Evolutionary conservation across 495 filamentous ascomycete genomes (phyloP).

Genomic region (Neurospora sp.): DNA sequence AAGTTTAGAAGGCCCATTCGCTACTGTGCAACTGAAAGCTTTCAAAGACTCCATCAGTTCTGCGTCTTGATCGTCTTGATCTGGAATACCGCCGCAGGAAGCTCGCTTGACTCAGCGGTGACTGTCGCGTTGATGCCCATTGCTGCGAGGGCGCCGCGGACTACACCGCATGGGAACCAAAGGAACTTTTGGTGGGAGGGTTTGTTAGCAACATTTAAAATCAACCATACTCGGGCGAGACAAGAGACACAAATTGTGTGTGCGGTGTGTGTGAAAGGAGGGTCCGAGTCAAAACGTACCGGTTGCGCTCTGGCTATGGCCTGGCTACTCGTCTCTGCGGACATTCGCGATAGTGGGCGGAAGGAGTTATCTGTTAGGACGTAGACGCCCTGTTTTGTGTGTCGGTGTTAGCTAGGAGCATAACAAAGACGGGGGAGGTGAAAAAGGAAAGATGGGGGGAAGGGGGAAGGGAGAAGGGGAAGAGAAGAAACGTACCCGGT

Average conservation of each 20-base stretch:
- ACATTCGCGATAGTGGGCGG: slow-evolving; percentile 81
- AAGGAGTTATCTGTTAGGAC: slow-evolving; percentile 93
- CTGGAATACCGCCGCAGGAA: slow-evolving; percentile 88
- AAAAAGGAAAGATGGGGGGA: background rate
- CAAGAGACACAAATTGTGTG: background rate
- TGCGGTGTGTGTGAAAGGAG: background rate
- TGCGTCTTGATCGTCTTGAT: slow-evolving; percentile 66
- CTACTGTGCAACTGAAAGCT: background rate
- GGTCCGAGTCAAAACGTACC: slow-evolving; percentile 39
- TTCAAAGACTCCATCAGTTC: background rate
- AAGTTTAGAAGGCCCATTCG: background rate
- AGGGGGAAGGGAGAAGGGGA: background rate
- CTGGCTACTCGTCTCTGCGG: slow-evolving; percentile 59
- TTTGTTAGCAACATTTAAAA: background rate
- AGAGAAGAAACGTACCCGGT: slow-evolving; percentile 50
- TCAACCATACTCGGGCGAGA: background rate
- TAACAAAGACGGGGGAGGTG: background rate
- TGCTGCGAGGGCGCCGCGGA: slow-evolving; percentile 77
- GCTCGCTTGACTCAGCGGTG: slow-evolving; percentile 74
- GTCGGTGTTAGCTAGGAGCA: background rate
- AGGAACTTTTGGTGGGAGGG: slow-evolving; percentile 52
- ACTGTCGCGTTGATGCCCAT: slow-evolving; percentile 88
- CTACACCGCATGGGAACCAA: slow-evolving; percentile 88
- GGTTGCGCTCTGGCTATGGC: slow-evolving; percentile 68
- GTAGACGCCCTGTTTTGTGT: slow-evolving; percentile 63